Conservation (phyloP, 352 stramenopile genomes). For the Globisporangium emineosum region DNA sequence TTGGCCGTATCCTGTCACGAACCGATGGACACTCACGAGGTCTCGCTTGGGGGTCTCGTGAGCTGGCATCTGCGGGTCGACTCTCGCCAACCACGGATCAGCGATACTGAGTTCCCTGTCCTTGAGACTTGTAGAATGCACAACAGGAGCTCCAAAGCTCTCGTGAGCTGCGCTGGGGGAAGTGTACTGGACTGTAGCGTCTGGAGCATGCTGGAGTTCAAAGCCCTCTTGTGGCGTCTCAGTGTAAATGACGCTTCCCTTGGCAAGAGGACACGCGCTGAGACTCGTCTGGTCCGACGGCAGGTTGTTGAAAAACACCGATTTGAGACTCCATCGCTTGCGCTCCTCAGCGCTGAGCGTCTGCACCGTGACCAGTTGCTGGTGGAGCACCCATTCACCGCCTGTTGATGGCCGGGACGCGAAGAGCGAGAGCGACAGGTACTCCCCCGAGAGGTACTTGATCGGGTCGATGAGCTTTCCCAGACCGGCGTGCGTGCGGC, state of each 20-base stretch:
- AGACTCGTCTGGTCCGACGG: constrained; percentile 16
- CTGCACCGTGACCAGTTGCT: constrained; percentile 65
- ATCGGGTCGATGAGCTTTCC: constrained; percentile 74
- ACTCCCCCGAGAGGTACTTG: constrained; percentile 65
- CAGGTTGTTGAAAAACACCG: constrained; percentile 38
- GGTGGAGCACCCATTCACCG: constrained; percentile 36
- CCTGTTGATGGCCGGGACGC: constrained; percentile 19
- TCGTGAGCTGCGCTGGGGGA: neutral
- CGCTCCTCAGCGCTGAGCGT: constrained; percentile 21
- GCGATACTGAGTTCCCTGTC: constrained; percentile 5
- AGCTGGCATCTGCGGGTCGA: neutral
- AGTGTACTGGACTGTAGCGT: neutral
- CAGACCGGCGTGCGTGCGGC: constrained; percentile 55
- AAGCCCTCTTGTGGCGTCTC: constrained; percentile 20
- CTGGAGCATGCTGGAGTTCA: constrained; percentile 23
- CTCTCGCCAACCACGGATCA: constrained; percentile 17
- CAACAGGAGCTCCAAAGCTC: constrained; percentile 2
- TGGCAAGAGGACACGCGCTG: constrained; percentile 37
- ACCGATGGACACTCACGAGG: constrained; percentile 63
- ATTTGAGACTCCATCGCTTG: constrained; percentile 36
- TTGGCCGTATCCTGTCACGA: constrained; percentile 74
- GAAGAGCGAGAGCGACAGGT: constrained; percentile 58
- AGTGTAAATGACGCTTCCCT: constrained; percentile 34
- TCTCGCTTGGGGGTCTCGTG: constrained; percentile 17
- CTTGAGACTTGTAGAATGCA: constrained; percentile 14